Evolutionary conservation across 768 basidiomycete genomes (phyloP).

Genomic region (Lactarius tabidus): DNA sequence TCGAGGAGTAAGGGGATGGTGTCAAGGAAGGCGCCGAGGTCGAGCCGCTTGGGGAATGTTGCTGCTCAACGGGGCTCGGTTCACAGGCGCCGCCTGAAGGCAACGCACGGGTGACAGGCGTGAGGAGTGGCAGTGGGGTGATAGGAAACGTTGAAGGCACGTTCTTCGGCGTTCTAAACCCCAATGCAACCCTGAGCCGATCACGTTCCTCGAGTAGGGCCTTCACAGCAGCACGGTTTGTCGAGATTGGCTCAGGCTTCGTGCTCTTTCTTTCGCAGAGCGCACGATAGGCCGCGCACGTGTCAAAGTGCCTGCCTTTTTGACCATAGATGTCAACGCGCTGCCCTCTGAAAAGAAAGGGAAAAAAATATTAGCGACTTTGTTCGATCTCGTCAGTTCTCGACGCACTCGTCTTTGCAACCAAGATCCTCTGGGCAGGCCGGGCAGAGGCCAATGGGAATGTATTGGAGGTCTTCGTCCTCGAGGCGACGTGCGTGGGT

Average conservation of each 20-base stretch:
- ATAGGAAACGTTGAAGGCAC: neutral
- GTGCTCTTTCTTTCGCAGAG: neutral
- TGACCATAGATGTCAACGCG: neutral
- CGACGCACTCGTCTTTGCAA: constrained; percentile 1
- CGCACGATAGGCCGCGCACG: neutral
- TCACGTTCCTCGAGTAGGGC: neutral
- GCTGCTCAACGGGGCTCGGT: neutral
- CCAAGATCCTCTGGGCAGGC: neutral
- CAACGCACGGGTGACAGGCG: neutral
- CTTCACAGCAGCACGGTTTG: neutral
- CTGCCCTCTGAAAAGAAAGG: neutral
- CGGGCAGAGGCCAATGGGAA: neutral
- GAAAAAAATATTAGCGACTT: neutral
- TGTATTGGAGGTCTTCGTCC: neutral
- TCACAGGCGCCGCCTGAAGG: neutral
- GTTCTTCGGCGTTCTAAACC: neutral
- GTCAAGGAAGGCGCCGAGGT: neutral
- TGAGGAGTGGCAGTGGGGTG: neutral
- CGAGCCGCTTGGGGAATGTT: neutral
- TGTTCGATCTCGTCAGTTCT: neutral
- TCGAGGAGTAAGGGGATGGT: neutral
- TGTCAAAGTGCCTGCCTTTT: neutral
- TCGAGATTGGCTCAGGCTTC: neutral
- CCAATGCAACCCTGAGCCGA: neutral
- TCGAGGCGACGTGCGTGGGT: neutral